Evolutionary conservation across 2,329 filamentous ascomycete species (phyloP), one percentile per base, ranked within the genome.

Genomic region (Gliomastix tumulicola): DNA sequence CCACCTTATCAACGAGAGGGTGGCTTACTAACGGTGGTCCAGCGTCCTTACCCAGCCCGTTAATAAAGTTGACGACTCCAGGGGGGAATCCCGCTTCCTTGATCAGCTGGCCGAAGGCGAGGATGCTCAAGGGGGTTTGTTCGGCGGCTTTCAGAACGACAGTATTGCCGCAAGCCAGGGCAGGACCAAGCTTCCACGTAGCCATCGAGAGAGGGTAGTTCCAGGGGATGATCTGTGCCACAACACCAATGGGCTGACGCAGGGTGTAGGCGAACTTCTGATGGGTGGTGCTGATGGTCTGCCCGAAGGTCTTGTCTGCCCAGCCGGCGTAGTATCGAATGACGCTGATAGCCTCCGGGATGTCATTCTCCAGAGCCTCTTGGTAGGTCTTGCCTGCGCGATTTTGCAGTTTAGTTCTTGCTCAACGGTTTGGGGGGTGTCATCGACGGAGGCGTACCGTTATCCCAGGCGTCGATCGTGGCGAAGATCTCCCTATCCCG

Each of bases 171-270:
- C 71, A 69, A 18, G 74, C 72, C 32, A 79, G 50, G 7, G 75
- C 76, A 21, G 83, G 82, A 17, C 79, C 82, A 13, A 87, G 68
- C 51, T 86, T 86, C 80, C 82, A 85, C 1, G 75, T 71, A 13
- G 79, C 79, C 78, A 85, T 86, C 4, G 69, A 66, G 1, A 85
- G 62, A 6, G 81, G 81, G 47, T 79, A 84, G 55, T 86, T 86
- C 80, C 81, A 86, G 4, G 81, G 79, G 42, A 84, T 84, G 41
- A 85, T 84, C 55, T 66, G 63, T 6, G 68, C 80, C 42, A 80
- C 81, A 1, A 86, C 82, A 34, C 82, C 82, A 20, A 85, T 61
- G 3, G 82, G 82, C 54, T 85, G 77, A 23, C 76, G 70, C 18
- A 84, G 63, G 0, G 79, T 84, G 49, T 85, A 85, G 11, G 79